These are phyloP conservation scores for Mycotypha africana DNA, from an alignment of 371 early-diverging fungal species.

Conservation along the genomic window DNA sequence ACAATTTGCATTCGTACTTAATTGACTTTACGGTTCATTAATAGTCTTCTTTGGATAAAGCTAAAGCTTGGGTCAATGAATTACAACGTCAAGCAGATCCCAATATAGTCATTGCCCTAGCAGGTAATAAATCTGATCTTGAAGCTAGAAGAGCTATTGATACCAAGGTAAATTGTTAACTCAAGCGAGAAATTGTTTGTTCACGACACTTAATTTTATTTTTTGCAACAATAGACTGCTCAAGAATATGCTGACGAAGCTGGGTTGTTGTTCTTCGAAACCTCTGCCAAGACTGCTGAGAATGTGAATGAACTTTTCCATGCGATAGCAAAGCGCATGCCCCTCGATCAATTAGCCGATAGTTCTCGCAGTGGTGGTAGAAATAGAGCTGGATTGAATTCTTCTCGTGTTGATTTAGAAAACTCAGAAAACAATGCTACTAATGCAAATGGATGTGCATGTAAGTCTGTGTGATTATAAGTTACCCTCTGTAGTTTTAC, in stretches of 20 bases:
- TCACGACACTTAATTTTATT: no score
- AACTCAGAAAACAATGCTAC: conserved; percentile 24
- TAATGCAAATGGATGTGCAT: conserved; percentile 39
- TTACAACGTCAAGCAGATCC: conserved; percentile 94
- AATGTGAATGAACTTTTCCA: conserved; percentile 87
- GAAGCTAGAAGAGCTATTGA: conserved; percentile 71
- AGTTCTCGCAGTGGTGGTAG: conserved; percentile 31
- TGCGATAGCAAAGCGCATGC: conserved; percentile 62
- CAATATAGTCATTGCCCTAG: conserved; percentile 94
- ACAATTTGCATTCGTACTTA: no score
- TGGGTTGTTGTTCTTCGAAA: conserved; percentile 88
- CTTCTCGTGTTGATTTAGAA: conserved; percentile 37
- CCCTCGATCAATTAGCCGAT: conserved; percentile 44
- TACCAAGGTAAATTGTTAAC: conserved; percentile 40
- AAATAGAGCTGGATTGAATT: conserved; percentile 26
- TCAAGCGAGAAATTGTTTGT: not conserved
- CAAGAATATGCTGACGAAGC: conserved; percentile 86
- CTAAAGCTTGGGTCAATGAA: conserved; percentile 98
- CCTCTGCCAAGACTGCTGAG: conserved; percentile 90
- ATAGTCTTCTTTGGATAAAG: conserved; percentile 90
- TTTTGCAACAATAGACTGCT: conserved; percentile 82
- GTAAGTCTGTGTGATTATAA: no score
- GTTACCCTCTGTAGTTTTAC: no score
- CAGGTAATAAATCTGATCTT: conserved; percentile 94
- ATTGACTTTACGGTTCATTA: not conserved